Conservation (phyloP, 2,329 filamentous ascomycete genomes). For the Fusarium mundagurra region DNA sequence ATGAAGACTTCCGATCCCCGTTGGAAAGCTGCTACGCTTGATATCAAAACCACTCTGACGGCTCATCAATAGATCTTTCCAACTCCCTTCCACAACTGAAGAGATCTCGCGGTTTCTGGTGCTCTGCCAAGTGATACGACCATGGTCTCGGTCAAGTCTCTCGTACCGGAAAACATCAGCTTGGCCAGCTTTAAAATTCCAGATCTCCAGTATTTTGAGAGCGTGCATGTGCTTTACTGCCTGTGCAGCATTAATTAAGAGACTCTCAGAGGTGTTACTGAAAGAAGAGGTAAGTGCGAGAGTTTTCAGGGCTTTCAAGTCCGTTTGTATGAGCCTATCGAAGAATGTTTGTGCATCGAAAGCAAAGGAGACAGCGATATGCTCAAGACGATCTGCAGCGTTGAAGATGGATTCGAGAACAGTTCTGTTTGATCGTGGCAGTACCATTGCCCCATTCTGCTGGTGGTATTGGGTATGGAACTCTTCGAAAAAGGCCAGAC, state of each 20-base stretch:
- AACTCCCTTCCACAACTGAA: rapidly evolving
- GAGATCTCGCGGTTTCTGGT: background rate
- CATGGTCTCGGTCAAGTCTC: too few species aligned
- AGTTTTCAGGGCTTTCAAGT: background rate
- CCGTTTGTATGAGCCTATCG: rapidly evolving
- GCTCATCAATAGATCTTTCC: background rate
- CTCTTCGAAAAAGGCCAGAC: background rate
- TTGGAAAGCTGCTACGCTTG: background rate
- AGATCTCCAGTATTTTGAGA: background rate
- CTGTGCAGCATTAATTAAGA: background rate
- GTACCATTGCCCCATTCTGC: rapidly evolving
- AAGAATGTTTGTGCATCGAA: background rate
- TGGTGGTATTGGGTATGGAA: background rate
- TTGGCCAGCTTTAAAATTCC: background rate
- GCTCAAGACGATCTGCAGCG: background rate
- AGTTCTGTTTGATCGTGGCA: background rate
- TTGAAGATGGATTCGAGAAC: background rate
- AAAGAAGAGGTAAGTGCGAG: background rate
- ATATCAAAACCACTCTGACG: rapidly evolving
- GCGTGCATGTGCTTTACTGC: background rate
- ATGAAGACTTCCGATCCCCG: background rate
- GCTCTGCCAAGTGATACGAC: background rate
- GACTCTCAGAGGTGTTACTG: rapidly evolving
- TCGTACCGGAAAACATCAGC: background rate
- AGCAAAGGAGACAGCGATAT: background rate